Conservation (phyloP, 148 eudicot genomes). For the Vaccinium corymbosum region DNA sequence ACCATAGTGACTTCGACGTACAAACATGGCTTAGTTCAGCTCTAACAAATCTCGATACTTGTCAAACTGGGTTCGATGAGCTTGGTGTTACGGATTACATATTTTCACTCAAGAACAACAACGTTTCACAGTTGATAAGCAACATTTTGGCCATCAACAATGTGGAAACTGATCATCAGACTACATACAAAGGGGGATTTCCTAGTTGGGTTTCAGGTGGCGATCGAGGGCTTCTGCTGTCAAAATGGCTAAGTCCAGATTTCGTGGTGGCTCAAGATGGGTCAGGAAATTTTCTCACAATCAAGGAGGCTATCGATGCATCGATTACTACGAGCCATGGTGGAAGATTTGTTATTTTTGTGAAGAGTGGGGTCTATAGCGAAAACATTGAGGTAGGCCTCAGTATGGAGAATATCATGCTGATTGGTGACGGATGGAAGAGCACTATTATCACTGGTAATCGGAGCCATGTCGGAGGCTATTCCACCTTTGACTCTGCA, state of each 20-base stretch:
- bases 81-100: slow-evolving; percentile 27
- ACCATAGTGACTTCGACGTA: slow-evolving; percentile 29
- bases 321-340: background rate
- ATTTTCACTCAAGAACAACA: background rate
- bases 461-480: background rate
- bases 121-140: background rate
- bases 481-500: slow-evolving; percentile 6
- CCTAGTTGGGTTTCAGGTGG: background rate
- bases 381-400: background rate
- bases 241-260: background rate
- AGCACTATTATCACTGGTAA: background rate
- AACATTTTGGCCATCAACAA: background rate
- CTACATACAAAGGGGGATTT: background rate
- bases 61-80: slow-evolving; percentile 49
- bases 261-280: slow-evolving; percentile 10
- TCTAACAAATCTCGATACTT: slow-evolving; percentile 52
- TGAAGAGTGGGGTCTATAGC: background rate
- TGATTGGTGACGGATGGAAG: background rate
- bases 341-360: background rate
- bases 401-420: background rate
- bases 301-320: background rate
- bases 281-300: background rate
- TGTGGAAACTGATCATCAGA: background rate
- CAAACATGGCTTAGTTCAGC: slow-evolving; percentile 80
- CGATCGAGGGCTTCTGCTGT: background rate